phyloP scores from a whole-genome alignment of 371 early-diverging fungal species.

The Dinochytrium kinnereticum region DNA sequence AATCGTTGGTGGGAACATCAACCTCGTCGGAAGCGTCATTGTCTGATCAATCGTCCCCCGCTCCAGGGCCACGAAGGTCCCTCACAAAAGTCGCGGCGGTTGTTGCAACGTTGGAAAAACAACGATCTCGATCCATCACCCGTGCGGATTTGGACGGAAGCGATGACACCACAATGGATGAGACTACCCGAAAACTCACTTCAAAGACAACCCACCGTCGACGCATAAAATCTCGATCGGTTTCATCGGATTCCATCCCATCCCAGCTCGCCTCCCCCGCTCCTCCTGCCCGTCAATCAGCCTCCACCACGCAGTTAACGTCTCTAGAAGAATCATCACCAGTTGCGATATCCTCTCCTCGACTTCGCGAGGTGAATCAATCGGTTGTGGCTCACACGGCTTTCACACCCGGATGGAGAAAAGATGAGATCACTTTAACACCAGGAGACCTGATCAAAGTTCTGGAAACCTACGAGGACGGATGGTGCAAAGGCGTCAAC shows the following conservation, averaged over 20 bases:
- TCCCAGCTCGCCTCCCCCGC: too few relatives aligned
- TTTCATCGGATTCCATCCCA: too few relatives aligned
- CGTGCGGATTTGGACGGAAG: too few relatives aligned
- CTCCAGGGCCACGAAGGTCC: not conserved
- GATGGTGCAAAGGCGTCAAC: constrained; percentile 18
- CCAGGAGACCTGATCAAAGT: not conserved
- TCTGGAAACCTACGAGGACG: constrained; percentile 4
- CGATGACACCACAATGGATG: too few relatives aligned
- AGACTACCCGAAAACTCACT: too few relatives aligned
- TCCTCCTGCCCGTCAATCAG: too few relatives aligned
- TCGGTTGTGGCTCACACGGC: not conserved
- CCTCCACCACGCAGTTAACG: too few relatives aligned
- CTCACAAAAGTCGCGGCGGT: not conserved
- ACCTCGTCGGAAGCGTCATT: not conserved
- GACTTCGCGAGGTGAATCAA: too few relatives aligned
- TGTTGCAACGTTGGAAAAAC: not conserved
- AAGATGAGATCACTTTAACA: constrained; percentile 1
- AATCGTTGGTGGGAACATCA: too few relatives aligned
- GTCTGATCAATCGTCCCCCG: not conserved
- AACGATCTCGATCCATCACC: not conserved
- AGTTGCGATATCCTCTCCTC: too few relatives aligned
- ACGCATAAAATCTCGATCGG: too few relatives aligned
- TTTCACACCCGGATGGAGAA: constrained; percentile 17
- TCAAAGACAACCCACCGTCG: too few relatives aligned
- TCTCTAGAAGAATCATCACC: not conserved